A percentile compares a stretch with the other conserved stretches of the same genome.
Conservation (phyloP, 139 green algal species). For the Micractinium sp. region DNA sequence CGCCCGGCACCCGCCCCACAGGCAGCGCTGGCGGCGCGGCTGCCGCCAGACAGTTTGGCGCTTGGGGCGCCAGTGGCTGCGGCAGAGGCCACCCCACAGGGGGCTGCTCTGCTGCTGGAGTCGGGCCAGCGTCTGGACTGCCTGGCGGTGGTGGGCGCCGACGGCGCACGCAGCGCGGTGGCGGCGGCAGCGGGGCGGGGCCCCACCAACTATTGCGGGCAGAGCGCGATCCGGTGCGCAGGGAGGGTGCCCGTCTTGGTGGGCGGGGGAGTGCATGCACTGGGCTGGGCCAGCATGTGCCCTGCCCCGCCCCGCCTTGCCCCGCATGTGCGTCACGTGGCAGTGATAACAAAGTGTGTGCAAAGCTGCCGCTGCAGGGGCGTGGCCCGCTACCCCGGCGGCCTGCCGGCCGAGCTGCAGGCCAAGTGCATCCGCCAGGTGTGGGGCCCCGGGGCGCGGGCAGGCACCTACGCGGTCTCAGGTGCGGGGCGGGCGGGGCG, state of each 20-base stretch:
- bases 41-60: slow-evolving; percentile 48
- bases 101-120: slow-evolving; percentile 14
- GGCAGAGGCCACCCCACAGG: not conserved
- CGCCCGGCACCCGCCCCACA: not conserved
- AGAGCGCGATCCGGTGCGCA: slow-evolving; percentile 56
- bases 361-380: slow-evolving; percentile 40
- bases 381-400: slow-evolving; percentile 41
- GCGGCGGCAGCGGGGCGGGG: slow-evolving; percentile 44
- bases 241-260: not conserved
- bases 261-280: not conserved
- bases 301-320: no score
- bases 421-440: slow-evolving; percentile 57
- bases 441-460: slow-evolving; percentile 58
- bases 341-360: not conserved
- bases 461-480: slow-evolving; percentile 77
- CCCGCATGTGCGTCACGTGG: no score
- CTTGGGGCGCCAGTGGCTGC: slow-evolving; percentile 45
- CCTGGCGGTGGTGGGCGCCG: slow-evolving; percentile 65
- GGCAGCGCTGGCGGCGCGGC: slow-evolving; percentile 45
- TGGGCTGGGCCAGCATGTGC: not conserved
- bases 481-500: not conserved
- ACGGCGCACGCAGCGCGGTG: slow-evolving; percentile 62
- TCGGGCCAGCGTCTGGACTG: slow-evolving; percentile 34
- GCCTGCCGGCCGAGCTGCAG: slow-evolving; percentile 15
- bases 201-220: slow-evolving; percentile 59